These are phyloP conservation scores for Sarocladium oryzae DNA, from an alignment of 2,329 filamentous ascomycete genomes.

Conservation along the genomic window DNA sequence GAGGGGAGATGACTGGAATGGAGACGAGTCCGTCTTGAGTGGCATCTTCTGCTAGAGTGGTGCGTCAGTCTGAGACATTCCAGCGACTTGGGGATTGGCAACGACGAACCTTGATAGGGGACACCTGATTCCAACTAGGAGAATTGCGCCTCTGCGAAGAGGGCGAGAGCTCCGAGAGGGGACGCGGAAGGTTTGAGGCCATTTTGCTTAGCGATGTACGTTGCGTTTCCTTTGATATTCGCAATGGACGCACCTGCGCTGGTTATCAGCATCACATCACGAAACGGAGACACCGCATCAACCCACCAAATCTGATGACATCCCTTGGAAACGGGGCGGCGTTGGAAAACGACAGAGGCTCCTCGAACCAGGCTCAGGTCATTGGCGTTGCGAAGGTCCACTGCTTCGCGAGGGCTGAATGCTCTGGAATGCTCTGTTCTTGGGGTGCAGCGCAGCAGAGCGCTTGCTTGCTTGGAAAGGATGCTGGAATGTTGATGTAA, in stretches of 20 bases:
- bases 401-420: neutral
- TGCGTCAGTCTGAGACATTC: slow-evolving; percentile 24
- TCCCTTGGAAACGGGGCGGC: too few species aligned
- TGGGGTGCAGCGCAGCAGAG: neutral
- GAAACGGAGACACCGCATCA: neutral
- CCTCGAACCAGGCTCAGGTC: slow-evolving; percentile 3
- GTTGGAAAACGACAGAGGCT: neutral
- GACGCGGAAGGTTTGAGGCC: slow-evolving; percentile 56
- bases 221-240: slow-evolving; percentile 65
- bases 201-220: slow-evolving; percentile 57
- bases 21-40: slow-evolving; percentile 68
- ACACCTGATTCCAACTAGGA: slow-evolving; percentile 72
- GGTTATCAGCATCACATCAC: neutral
- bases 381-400: neutral
- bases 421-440: slow-evolving; percentile 5
- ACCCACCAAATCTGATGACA: slow-evolving; percentile 13
- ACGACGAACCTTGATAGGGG: slow-evolving; percentile 28
- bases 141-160: slow-evolving; percentile 86
- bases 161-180: slow-evolving; percentile 83
- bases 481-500: slow-evolving; percentile 4
- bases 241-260: slow-evolving; percentile 65
- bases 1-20: slow-evolving; percentile 78
- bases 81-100: neutral
- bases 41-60: slow-evolving; percentile 53
- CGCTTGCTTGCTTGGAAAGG: neutral